Percentiles rank a stretch among this genome's conserved stretches.
Evolutionary conservation across 805 yeast genomes (phyloP).

Genomic region (Candida koratica): DNA sequence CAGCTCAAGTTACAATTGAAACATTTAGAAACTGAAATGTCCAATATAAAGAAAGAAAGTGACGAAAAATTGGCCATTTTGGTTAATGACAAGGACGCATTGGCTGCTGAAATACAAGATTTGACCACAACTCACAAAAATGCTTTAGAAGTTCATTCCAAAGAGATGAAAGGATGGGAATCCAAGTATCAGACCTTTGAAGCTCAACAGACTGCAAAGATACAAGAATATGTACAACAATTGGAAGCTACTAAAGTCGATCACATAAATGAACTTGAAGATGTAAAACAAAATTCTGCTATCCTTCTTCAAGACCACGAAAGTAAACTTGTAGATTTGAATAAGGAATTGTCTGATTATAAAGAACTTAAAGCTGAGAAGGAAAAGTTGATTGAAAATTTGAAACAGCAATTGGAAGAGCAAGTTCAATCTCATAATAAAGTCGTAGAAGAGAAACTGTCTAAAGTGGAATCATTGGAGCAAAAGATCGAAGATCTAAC

Average conservation of each 20-base stretch:
- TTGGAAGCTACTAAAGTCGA: neutral
- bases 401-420: constrained; percentile 1
- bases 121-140: constrained; percentile 5
- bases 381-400: constrained; percentile 14
- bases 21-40: constrained; percentile 1
- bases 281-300: constrained; percentile 4
- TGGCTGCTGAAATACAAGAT: constrained; percentile 6
- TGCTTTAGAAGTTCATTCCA: constrained; percentile 1
- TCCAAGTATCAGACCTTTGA: constrained; percentile 5
- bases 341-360: constrained; percentile 8
- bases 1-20: constrained; percentile 2
- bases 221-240: constrained; percentile 4
- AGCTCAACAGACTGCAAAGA: constrained; percentile 3
- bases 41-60: neutral
- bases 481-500: neutral
- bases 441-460: constrained; percentile 1
- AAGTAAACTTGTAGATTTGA: constrained; percentile 8
- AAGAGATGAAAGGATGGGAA: constrained; percentile 9
- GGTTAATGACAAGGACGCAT: constrained; percentile 2
- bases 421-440: constrained; percentile 3
- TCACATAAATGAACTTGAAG: neutral
- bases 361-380: constrained; percentile 15
- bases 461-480: neutral
- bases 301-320: constrained; percentile 5
- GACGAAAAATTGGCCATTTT: neutral